A percentile compares a stretch with the other conserved stretches of the same genome.
These are phyloP conservation scores for sweet orange (Citrus sinensis) DNA, from an alignment of 345 rosid species.

Conservation along the genomic window DNA sequence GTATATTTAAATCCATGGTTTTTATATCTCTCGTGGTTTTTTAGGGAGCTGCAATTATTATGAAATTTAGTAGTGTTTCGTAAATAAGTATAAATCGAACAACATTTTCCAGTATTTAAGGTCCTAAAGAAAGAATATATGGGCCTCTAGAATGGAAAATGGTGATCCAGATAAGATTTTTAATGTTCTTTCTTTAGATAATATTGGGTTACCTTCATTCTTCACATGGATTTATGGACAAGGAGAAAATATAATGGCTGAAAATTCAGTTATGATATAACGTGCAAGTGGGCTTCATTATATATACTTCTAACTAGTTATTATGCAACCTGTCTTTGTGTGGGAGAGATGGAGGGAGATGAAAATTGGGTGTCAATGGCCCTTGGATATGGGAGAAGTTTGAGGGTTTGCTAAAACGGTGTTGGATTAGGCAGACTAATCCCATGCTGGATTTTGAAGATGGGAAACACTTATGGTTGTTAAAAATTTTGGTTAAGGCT, in stretches of 20 bases:
- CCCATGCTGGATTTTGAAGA: not conserved
- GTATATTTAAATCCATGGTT: not conserved
- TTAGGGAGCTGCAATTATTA: not conserved
- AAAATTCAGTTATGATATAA: not conserved
- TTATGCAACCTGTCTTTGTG: not conserved
- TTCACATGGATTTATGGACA: not conserved
- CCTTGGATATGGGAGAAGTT: not conserved
- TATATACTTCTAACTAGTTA: not conserved
- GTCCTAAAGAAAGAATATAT: not conserved
- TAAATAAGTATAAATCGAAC: not conserved
- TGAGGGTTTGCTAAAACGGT: not conserved
- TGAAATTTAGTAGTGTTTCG: not conserved
- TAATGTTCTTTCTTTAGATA: not conserved
- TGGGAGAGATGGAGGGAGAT: not conserved
- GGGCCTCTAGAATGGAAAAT: not conserved
- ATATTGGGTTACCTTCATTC: not conserved
- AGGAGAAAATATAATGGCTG: not conserved
- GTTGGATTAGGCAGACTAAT: constrained; percentile 3
- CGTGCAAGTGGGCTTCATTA: not conserved
- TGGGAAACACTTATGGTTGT: not conserved
- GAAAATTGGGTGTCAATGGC: not conserved
- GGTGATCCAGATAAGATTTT: not conserved
- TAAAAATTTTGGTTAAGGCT: not conserved
- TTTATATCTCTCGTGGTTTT: not conserved
- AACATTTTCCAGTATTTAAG: not conserved